Percentiles rank a stretch among this genome's conserved stretches.
These are phyloP conservation scores for Ustilago tritici DNA, from an alignment of 1,284 basidiomycete species.

Conservation along the genomic window DNA sequence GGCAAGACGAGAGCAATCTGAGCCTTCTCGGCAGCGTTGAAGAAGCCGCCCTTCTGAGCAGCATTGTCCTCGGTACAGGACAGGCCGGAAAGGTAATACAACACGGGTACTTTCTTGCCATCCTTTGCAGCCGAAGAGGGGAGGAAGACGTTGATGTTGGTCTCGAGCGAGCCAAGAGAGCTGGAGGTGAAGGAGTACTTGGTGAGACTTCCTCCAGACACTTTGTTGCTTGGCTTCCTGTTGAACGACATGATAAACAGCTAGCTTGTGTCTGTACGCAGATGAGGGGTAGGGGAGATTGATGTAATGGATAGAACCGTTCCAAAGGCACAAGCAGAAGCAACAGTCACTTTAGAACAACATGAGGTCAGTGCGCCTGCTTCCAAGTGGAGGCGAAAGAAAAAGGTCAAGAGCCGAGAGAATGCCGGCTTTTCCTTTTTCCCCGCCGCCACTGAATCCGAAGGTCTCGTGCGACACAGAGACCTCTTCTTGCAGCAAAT, in stretches of 20 bases:
- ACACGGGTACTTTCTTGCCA: slow-evolving; percentile 76
- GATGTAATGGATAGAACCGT: neutral
- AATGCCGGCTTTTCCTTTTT: slow-evolving; percentile 27
- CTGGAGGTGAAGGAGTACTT: slow-evolving; percentile 72
- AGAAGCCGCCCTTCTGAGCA: slow-evolving; percentile 66
- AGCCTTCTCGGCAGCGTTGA: slow-evolving; percentile 55
- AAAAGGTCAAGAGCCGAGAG: neutral
- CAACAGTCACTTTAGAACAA: neutral
- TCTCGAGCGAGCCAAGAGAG: slow-evolving; percentile 80
- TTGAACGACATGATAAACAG: slow-evolving; percentile 37
- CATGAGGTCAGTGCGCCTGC: slow-evolving; percentile 35
- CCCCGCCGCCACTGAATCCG: neutral
- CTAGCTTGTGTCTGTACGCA: neutral
- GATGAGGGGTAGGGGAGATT: neutral
- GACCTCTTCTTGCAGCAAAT: neutral
- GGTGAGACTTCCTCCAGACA: slow-evolving; percentile 53
- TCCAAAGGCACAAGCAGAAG: neutral
- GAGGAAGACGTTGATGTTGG: slow-evolving; percentile 90
- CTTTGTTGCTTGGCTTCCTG: slow-evolving; percentile 48
- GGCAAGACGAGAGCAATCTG: slow-evolving; percentile 92
- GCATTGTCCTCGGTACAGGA: slow-evolving; percentile 97
- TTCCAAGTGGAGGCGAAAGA: slow-evolving; percentile 15
- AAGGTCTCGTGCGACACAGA: slow-evolving; percentile 19
- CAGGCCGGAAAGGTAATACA: slow-evolving; percentile 91
- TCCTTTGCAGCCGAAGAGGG: slow-evolving; percentile 75